These are phyloP conservation scores for Salix purpurea DNA, from an alignment of 345 rosid species.

Conservation along the genomic window DNA sequence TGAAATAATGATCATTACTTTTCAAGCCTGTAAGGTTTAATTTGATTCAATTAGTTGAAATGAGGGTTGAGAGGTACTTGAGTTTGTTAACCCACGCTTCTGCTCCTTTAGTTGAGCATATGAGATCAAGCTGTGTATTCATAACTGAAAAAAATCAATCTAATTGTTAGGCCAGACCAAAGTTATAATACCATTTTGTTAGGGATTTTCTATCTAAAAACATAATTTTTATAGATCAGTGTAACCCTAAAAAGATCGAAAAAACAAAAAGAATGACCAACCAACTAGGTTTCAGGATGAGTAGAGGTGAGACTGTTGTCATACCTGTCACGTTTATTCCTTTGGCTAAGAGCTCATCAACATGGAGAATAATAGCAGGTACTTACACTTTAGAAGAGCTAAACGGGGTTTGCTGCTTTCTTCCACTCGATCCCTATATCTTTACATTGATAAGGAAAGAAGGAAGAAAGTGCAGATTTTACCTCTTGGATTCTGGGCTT, in stretches of 20 bases:
- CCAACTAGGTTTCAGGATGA: too few species aligned
- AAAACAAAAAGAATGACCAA: too few species aligned
- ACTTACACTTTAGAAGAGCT: too few species aligned
- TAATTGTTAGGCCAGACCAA: too few species aligned
- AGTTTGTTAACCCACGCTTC: constrained; percentile 45
- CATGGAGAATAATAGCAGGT: constrained; percentile 8
- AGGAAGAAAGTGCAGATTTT: neutral
- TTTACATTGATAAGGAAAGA: neutral
- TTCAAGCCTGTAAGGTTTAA: neutral
- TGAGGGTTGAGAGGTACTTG: constrained; percentile 12
- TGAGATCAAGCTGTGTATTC: constrained; percentile 33
- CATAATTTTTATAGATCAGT: too few species aligned
- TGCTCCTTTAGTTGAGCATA: constrained; percentile 42
- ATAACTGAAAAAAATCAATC: neutral
- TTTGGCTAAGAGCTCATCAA: constrained; percentile 37
- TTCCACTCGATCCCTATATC: too few species aligned
- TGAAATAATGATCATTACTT: neutral
- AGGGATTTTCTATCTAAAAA: too few species aligned
- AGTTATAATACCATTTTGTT: too few species aligned
- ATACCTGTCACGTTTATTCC: constrained; percentile 34
- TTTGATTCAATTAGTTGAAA: neutral
- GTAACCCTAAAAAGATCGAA: too few species aligned
- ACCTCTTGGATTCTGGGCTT: constrained; percentile 46
- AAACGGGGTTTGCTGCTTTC: too few species aligned
- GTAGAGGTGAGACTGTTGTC: too few species aligned